A percentile compares a stretch with the other conserved stretches of the same genome.
phyloP scores from a whole-genome alignment of 306 rosid genomes.

The Glycine latifolia region DNA sequence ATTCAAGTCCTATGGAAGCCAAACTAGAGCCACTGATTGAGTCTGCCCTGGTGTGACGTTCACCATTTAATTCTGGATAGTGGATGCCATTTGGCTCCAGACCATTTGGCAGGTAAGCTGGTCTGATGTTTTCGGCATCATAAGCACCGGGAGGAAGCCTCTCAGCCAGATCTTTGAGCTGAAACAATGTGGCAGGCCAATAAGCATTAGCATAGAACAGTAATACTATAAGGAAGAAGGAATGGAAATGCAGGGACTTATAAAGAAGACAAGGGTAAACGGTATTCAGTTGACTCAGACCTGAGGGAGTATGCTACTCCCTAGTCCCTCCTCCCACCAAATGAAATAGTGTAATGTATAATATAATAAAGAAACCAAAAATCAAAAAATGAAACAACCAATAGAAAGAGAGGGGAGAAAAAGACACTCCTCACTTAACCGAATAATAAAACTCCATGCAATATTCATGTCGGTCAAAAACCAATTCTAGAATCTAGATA shows the following conservation, averaged over 20 bases:
- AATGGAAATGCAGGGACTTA: background rate
- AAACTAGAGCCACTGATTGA: constrained; percentile 75
- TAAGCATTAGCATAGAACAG: constrained; percentile 27
- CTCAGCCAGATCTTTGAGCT: constrained; percentile 96
- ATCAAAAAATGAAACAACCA: background rate
- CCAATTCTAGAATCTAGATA: constrained; percentile 1
- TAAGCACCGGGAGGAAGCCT: constrained; percentile 87
- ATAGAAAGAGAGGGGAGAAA: background rate
- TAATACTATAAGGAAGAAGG: constrained; percentile 19
- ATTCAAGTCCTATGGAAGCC: constrained; percentile 68
- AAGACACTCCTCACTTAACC: background rate
- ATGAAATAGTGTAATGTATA: background rate
- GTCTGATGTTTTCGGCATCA: constrained; percentile 73
- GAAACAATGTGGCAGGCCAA: constrained; percentile 48
- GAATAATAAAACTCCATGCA: background rate
- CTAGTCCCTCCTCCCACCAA: background rate
- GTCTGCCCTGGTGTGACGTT: constrained; percentile 70
- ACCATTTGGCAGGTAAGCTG: constrained; percentile 71
- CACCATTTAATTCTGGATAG: constrained; percentile 67
- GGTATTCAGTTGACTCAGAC: constrained; percentile 16
- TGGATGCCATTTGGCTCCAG: constrained; percentile 73
- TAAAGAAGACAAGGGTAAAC: constrained; percentile 11
- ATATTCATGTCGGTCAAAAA: constrained; percentile 17
- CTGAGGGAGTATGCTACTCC: background rate
- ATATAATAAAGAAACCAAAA: constrained; percentile 25